These are phyloP conservation scores for Magnolia officinalis DNA, from an alignment of 164 flowering plant species.

Conservation along the genomic window DNA sequence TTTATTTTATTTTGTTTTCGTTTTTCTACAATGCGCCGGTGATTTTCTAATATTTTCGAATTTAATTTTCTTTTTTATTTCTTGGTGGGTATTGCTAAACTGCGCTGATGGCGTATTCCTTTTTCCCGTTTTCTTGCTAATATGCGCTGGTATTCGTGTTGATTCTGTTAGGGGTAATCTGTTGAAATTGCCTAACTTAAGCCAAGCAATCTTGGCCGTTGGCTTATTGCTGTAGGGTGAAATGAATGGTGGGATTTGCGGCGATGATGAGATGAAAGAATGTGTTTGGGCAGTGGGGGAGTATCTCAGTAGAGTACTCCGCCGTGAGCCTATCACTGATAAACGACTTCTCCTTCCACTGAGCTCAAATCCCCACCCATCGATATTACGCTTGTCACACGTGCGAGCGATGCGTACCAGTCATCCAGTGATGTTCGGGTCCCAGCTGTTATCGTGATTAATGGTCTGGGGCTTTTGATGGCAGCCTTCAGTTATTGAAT, in stretches of 20 bases:
- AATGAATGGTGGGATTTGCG: constrained; percentile 3
- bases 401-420: too few relatives aligned
- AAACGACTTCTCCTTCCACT: constrained; percentile 25
- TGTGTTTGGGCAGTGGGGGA: constrained; percentile 14
- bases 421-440: too few relatives aligned
- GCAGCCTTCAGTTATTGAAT: too few relatives aligned
- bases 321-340: constrained; percentile 18
- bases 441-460: too few relatives aligned
- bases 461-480: too few relatives aligned
- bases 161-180: neutral
- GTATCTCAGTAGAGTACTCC: neutral
- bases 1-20: neutral
- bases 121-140: neutral
- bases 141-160: neutral
- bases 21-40: neutral
- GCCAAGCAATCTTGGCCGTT: neutral
- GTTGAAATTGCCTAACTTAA: too few relatives aligned
- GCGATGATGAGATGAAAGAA: constrained; percentile 11
- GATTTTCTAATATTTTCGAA: neutral
- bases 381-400: too few relatives aligned
- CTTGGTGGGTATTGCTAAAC: neutral
- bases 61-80: neutral
- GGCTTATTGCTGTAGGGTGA: neutral
- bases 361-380: constrained; percentile 8
- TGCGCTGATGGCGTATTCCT: too few relatives aligned